Conservation (phyloP, 257 asterid genomes). For the Primulina eburnea region DNA sequence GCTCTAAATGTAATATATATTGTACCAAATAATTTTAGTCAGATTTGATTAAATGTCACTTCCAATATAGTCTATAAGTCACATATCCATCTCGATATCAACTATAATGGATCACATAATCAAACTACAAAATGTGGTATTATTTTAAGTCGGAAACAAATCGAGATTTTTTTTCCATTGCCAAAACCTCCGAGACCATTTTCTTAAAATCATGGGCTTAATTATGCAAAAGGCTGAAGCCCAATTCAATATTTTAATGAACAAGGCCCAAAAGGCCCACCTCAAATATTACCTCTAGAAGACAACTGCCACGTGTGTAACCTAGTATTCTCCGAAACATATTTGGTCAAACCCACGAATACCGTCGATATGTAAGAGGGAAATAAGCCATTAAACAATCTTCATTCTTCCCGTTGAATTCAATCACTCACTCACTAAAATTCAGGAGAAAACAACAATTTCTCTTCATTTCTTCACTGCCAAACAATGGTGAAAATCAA, state of each 20-base stretch:
- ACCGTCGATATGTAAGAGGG: conserved; percentile 19
- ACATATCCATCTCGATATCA: too few species aligned
- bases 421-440: conserved; percentile 31
- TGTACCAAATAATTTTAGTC: too few species aligned
- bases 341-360: conserved; percentile 19
- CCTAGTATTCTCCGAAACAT: conserved; percentile 20
- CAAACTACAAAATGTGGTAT: too few species aligned
- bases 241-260: neutral
- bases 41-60: too few species aligned
- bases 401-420: conserved; percentile 14
- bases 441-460: conserved; percentile 48
- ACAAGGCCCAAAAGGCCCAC: neutral
- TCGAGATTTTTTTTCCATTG: too few species aligned
- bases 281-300: neutral
- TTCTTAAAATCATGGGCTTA: neutral
- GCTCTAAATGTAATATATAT: too few species aligned
- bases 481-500: neutral
- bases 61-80: too few species aligned
- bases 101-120: too few species aligned
- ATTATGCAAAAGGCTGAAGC: neutral
- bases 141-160: too few species aligned
- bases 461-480: conserved; percentile 13
- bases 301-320: neutral
- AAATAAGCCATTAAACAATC: neutral
- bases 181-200: too few species aligned